These are phyloP conservation scores for Colletotrichum sp. DNA, from an alignment of 2,329 filamentous ascomycete genomes.

Conservation along the genomic window DNA sequence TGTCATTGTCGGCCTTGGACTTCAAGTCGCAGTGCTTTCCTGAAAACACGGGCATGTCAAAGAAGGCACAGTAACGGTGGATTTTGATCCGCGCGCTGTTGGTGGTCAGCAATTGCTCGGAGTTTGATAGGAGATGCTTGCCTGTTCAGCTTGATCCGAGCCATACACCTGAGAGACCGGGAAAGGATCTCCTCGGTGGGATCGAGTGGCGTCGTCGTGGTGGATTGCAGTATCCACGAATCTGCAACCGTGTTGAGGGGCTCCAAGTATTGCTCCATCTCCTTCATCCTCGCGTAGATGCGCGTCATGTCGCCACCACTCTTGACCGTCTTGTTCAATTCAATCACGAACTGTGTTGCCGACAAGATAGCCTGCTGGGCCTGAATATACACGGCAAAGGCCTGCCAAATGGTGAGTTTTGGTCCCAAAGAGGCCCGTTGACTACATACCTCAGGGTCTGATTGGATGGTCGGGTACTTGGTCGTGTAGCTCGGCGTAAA, in stretches of 20 bases:
- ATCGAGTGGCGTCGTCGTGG: slow-evolving; percentile 39
- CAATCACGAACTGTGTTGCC: slow-evolving; percentile 52
- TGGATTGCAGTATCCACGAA: slow-evolving; percentile 35
- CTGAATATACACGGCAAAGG: slow-evolving; percentile 48
- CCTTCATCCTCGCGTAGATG: slow-evolving; percentile 45
- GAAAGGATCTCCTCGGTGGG: slow-evolving; percentile 44
- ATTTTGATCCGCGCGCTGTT: slow-evolving; percentile 54
- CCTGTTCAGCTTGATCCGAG: slow-evolving; percentile 57
- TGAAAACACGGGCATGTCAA: slow-evolving; percentile 53
- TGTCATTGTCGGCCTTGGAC: slow-evolving; percentile 28
- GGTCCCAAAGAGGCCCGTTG: neutral
- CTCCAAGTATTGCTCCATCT: slow-evolving; percentile 42
- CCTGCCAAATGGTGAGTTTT: slow-evolving; percentile 29
- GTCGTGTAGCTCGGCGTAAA: slow-evolving; percentile 51
- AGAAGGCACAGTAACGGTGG: slow-evolving; percentile 57
- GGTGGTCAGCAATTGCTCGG: neutral
- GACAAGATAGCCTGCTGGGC: slow-evolving; percentile 52
- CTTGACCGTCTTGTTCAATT: slow-evolving; percentile 48
- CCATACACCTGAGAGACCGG: slow-evolving; percentile 49
- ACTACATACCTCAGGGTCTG: slow-evolving; percentile 44
- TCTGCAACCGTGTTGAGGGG: slow-evolving; percentile 42
- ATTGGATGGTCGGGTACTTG: slow-evolving; percentile 42
- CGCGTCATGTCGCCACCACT: slow-evolving; percentile 39
- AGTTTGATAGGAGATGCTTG: slow-evolving; percentile 18
- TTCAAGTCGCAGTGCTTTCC: slow-evolving; percentile 55